Base-by-base conservation (phyloP, 768 basidiomycete species). In the Pisolithus tinctorius region DNA sequence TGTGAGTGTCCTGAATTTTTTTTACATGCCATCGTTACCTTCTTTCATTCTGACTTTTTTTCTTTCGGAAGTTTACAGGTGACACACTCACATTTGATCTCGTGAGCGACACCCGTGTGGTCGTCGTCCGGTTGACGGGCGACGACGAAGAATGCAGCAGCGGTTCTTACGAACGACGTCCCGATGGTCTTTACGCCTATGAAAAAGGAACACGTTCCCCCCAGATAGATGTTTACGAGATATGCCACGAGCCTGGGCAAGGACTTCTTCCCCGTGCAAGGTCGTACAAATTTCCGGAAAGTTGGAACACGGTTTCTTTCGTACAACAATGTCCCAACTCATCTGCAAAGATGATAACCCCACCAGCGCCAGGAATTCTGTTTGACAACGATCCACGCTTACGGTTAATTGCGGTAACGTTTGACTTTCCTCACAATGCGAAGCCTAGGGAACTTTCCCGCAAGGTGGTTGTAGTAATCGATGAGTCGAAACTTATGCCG, bases 331-430 rank as follows among this genome's bases (percentile, higher is more conserved):
- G 71, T 45, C 72, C 72, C 1, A 81, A 83, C 54, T 67, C 66
- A 11, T 71, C 77, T 37, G 68, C 74, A 7, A 69, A 64, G 54
- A 62, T 56, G 43, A 73, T 76, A 26, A 51, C 67, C 27, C 48
- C 61, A 4, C 63, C 71, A 1, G 63, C 70, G 27, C 59, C 74
- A 2, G 74, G 65, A 43, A 76, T 79, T 7, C 62, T 83, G n/a
- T 84, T 84, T 60, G 78, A 77, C 53, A 69, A 73, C 34, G 80
- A 83, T 56, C 78, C 81, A 7, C 68, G 72, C 31, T 69, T 70
- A 50, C 75, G 80, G 30, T 60, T 81, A 50, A 69, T 78, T 17
- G 71, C 77, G 43, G 49, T 68, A 38, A 55, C 58, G 16, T 56
- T 83, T 43, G 69, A 72, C 29, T 77, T 78, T 34, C 74, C 72